These are phyloP conservation scores for Verticillium albo-atrum DNA, from an alignment of 2,329 filamentous ascomycete genomes.

Conservation along the genomic window DNA sequence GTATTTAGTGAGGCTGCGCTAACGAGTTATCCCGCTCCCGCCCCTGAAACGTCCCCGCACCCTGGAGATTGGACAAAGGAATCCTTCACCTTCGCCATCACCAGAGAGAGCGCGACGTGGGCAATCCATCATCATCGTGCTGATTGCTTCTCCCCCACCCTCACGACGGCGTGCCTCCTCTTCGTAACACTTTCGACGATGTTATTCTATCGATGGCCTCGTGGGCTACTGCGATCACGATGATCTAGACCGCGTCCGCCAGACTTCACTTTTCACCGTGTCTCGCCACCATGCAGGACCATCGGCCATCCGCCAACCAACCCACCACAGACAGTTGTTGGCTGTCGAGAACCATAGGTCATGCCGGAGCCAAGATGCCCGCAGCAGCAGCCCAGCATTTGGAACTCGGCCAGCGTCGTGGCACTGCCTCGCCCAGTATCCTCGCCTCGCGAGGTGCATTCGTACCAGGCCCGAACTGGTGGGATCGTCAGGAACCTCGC, in stretches of 20 bases:
- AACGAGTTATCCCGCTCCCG: neutral
- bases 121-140: neutral
- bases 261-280: neutral
- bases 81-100: neutral
- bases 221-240: neutral
- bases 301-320: neutral
- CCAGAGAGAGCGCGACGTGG: too few species aligned
- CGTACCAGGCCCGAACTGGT: neutral
- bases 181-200: too few species aligned
- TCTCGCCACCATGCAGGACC: neutral
- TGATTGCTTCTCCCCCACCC: neutral
- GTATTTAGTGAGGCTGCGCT: neutral
- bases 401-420: neutral
- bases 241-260: neutral
- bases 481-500: slow-evolving; percentile 2
- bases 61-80: neutral
- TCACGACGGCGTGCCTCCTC: neutral
- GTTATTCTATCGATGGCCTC: too few species aligned
- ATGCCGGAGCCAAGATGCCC: neutral
- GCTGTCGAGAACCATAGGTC: neutral
- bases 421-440: neutral
- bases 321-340: neutral
- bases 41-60: neutral
- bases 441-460: neutral
- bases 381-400: neutral